Percentiles rank a stretch among this genome's conserved stretches.
Evolutionary conservation across 1,284 basidiomycete species (phyloP).

Genomic region (Sanguinoderma infundibulare): DNA sequence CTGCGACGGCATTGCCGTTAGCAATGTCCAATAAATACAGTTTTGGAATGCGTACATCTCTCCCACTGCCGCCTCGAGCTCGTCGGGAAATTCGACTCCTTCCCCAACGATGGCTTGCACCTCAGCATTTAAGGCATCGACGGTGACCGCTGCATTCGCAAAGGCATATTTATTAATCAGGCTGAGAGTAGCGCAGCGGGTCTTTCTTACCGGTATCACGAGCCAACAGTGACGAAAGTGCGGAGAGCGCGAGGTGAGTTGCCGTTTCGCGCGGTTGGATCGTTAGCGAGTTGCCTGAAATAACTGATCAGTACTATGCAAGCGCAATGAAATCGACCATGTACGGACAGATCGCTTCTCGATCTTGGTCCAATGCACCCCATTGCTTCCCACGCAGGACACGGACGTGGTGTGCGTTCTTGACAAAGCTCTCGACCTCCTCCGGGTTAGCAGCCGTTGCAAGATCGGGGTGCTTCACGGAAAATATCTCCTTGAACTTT

Average conservation of each 20-base stretch:
- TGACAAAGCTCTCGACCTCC: slow-evolving; percentile 85
- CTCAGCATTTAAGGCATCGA: slow-evolving; percentile 40
- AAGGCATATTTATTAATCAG: background rate
- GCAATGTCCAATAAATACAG: background rate
- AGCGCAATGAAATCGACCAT: background rate
- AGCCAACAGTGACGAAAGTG: slow-evolving; percentile 48
- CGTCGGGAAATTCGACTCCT: slow-evolving; percentile 56
- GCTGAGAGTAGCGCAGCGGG: background rate
- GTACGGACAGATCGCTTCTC: slow-evolving; percentile 59
- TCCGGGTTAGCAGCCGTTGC: slow-evolving; percentile 48
- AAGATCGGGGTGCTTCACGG: slow-evolving; percentile 26
- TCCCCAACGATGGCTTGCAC: slow-evolving; percentile 40
- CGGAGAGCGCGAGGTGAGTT: slow-evolving; percentile 71
- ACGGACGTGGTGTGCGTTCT: slow-evolving; percentile 85
- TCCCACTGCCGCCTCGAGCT: slow-evolving; percentile 66
- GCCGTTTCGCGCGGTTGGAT: slow-evolving; percentile 55
- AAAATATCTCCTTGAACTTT: slow-evolving; percentile 33
- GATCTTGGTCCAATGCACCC: slow-evolving; percentile 60
- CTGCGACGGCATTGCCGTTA: slow-evolving; percentile 41
- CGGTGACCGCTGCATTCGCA: slow-evolving; percentile 28
- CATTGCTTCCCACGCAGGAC: slow-evolving; percentile 77
- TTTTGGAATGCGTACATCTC: slow-evolving; percentile 70
- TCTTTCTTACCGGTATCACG: slow-evolving; percentile 21
- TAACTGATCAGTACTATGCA: background rate
- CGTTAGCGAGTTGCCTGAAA: slow-evolving; percentile 28